phyloP scores from a whole-genome alignment of 2,329 filamentous ascomycete species.

The Fusarium sp. region DNA sequence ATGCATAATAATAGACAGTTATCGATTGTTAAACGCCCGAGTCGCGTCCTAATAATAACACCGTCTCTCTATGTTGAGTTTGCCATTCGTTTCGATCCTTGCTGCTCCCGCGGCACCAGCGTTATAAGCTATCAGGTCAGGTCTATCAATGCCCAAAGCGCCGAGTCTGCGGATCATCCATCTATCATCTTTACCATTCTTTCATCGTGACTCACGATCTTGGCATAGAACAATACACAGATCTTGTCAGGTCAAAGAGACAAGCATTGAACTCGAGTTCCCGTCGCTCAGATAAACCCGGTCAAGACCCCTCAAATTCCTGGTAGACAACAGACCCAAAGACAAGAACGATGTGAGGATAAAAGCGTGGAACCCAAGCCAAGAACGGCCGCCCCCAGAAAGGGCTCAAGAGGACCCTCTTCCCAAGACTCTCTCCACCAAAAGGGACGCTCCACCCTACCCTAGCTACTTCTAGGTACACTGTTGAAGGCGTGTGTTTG shows the following conservation, averaged over 20 bases:
- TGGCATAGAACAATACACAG: slow-evolving; percentile 14
- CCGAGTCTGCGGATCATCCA: slow-evolving; percentile 16
- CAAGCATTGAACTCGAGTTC: slow-evolving; percentile 33
- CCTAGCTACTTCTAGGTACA: slow-evolving; percentile 29
- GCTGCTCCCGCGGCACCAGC: not conserved
- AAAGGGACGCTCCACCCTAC: slow-evolving; percentile 28
- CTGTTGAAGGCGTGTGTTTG: slow-evolving; percentile 26
- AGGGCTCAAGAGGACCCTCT: slow-evolving; percentile 33
- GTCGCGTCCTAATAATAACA: not conserved
- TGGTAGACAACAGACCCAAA: slow-evolving; percentile 34
- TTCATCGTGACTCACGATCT: slow-evolving; percentile 35
- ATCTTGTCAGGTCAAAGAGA: slow-evolving; percentile 22
- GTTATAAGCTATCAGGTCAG: slow-evolving; percentile 13
- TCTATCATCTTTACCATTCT: slow-evolving; percentile 1
- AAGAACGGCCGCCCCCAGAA: slow-evolving; percentile 32
- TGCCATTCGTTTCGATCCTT: slow-evolving; percentile 15
- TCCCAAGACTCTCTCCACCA: slow-evolving; percentile 31
- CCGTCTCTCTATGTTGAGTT: not conserved
- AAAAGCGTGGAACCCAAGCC: slow-evolving; percentile 8
- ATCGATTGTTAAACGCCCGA: slow-evolving; percentile 12
- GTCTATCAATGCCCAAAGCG: slow-evolving; percentile 13
- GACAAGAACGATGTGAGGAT: slow-evolving; percentile 29
- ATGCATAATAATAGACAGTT: slow-evolving; percentile 5
- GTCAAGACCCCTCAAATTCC: slow-evolving; percentile 31
- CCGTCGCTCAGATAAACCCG: slow-evolving; percentile 21